These are phyloP conservation scores for Komagataella mondaviorum DNA, from an alignment of 805 yeast species.

Conservation along the genomic window DNA sequence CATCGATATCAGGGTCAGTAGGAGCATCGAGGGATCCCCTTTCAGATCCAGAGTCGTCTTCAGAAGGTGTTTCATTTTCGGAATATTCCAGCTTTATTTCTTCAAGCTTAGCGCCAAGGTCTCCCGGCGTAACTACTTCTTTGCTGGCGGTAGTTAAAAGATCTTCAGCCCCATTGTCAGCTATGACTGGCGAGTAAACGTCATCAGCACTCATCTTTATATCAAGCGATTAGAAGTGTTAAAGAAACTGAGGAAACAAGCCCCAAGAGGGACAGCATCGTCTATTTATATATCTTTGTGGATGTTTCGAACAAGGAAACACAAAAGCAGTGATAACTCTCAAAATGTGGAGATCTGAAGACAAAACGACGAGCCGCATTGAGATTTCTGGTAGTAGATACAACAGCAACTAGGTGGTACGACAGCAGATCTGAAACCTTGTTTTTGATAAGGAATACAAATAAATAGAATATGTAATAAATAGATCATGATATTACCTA, in stretches of 20 bases:
- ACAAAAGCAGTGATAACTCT: neutral
- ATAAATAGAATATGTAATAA: neutral
- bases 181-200: neutral
- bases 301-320: neutral
- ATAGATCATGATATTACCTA: neutral
- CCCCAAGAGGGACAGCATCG: neutral
- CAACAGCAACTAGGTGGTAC: neutral
- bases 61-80: neutral
- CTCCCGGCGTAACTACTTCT: neutral
- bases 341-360: neutral
- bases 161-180: neutral
- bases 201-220: neutral
- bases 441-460: neutral
- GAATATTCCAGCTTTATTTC: neutral
- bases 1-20: neutral
- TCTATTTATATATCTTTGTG: neutral
- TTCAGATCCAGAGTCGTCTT: neutral
- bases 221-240: neutral
- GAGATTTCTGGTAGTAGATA: neutral
- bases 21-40: neutral
- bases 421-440: neutral
- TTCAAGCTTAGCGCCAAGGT: neutral
- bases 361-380: neutral
- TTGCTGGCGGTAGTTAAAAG: neutral
- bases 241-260: neutral